Evolutionary conservation across 148 eudicot species (phyloP), one percentile per base, ranked within the genome.

Genomic region (Gaultheria prostrata): DNA sequence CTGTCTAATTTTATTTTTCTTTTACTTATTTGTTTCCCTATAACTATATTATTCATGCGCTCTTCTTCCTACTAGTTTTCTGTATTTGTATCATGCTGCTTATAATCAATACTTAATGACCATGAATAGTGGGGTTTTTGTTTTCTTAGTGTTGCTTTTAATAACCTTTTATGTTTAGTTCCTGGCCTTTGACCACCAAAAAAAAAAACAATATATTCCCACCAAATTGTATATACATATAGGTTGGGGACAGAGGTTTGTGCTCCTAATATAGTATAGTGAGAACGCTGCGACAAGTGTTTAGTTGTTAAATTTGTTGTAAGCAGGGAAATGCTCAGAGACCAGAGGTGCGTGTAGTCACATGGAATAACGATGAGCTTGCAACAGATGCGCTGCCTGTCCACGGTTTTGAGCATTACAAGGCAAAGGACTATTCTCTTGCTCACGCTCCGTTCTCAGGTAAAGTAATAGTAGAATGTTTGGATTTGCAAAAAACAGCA

Each of bases 361-460:
- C 98, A 83, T 93, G 99, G 99, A 92, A 92, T 65, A 94, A 94
- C 80, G 99, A 97, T 90, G 98, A 97, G 88, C 92, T 94, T 71
- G 98, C 97, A 78, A 97, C 99, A 79, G 99, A 97, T 89, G 99
- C 99, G 30, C 84, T 97, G 35, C 98, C 99, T 74, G 93, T 97
- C 84, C 93, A 90, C 85, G 98, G 99, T 57, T 97, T 93, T 90
- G 99, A 97, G 89, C 98, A 97, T 88, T 97, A 97, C 87, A 97
- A 94, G 84, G 95, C 97, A 61, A 97, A 97, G 85, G 99, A 97
- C 82, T 97, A 97, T 83, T 93, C 87, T 43, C 97, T 97, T 88
- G 94, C 97, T 13, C 93, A 97, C 87, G 91, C 98, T 79, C 98
- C 97, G 12, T 91, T 94, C 87, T 92, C 98, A 88, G 99, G 99